Conservation (phyloP, 2,329 filamentous ascomycete species). For the Coniochaeta ligniaria region DNA sequence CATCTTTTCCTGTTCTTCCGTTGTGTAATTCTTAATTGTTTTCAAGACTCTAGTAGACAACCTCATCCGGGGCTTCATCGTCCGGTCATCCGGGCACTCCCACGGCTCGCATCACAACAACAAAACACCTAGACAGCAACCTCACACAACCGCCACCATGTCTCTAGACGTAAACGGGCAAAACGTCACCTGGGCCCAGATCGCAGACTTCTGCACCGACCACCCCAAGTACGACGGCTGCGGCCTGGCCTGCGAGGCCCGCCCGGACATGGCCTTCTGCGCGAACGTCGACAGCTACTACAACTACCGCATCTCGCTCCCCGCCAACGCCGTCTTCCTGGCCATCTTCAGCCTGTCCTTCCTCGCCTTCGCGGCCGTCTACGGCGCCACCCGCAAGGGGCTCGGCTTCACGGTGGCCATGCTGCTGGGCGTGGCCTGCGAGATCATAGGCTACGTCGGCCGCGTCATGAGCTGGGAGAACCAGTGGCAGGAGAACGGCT, state of each 20-base stretch:
- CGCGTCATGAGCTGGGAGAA: conserved; percentile 49
- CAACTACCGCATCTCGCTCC: conserved; percentile 44
- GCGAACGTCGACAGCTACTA: conserved; percentile 32
- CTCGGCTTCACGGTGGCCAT: conserved; percentile 47
- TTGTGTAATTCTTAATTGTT: neutral
- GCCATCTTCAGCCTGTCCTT: conserved; percentile 40
- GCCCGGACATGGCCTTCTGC: conserved; percentile 15
- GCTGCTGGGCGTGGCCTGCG: conserved; percentile 42
- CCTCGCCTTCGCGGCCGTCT: conserved; percentile 31
- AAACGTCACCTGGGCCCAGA: neutral
- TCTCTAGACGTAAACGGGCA: neutral
- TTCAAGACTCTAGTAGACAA: neutral
- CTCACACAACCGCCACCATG: neutral
- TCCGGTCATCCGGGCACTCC: neutral
- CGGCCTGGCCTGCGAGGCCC: neutral
- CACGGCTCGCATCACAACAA: neutral
- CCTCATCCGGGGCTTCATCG: neutral
- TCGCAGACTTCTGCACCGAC: neutral
- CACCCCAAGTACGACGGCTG: neutral
- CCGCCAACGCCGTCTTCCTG: conserved; percentile 44
- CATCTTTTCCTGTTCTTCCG: neutral
- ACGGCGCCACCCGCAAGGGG: conserved; percentile 35
- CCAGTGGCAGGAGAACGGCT: conserved; percentile 38
- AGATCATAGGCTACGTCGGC: conserved; percentile 53
- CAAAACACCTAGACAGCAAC: neutral